Conservation (phyloP, 805 yeast genomes). For the Suhomyces sp. region DNA sequence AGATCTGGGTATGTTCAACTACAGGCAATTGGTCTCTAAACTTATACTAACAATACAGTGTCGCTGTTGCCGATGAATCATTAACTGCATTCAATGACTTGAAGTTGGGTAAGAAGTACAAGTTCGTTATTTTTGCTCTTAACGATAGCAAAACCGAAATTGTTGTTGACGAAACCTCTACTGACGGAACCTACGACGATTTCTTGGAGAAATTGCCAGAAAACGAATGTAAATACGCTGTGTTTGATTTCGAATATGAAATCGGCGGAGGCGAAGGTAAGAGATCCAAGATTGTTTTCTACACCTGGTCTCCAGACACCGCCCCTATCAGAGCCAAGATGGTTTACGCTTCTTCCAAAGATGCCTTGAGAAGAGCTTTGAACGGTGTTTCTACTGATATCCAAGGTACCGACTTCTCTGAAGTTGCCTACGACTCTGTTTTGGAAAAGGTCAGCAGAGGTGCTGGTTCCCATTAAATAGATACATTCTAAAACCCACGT, state of each 20-base stretch:
- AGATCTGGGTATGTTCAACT: conserved; percentile 15
- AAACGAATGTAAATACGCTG: conserved; percentile 93
- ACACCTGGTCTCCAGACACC: conserved; percentile 97
- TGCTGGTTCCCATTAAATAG: conserved; percentile 44
- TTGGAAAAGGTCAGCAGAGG: conserved; percentile 86
- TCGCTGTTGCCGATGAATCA: conserved; percentile 70
- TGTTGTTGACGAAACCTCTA: conserved; percentile 81
- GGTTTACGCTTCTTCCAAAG: conserved; percentile 98
- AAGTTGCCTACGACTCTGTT: conserved; percentile 92
- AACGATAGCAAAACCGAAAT: conserved; percentile 88
- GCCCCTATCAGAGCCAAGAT: conserved; percentile 94
- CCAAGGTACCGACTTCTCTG: conserved; percentile 97
- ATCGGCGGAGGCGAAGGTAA: conserved; percentile 88
- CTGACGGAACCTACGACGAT: conserved; percentile 71
- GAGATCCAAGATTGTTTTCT: conserved; percentile 69
- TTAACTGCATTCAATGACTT: conserved; percentile 91
- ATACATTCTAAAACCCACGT: neutral
- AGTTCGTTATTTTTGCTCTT: conserved; percentile 77
- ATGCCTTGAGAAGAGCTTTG: conserved; percentile 94
- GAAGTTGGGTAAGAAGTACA: conserved; percentile 88
- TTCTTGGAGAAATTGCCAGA: conserved; percentile 91
- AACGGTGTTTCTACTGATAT: conserved; percentile 92
- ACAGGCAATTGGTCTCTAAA: neutral
- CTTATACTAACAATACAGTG: conserved; percentile 31
- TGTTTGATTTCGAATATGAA: conserved; percentile 96